Evolutionary conservation across 805 yeast genomes (phyloP), one percentile per base, ranked within the genome.

Genomic region (Pichia phayaonensis): DNA sequence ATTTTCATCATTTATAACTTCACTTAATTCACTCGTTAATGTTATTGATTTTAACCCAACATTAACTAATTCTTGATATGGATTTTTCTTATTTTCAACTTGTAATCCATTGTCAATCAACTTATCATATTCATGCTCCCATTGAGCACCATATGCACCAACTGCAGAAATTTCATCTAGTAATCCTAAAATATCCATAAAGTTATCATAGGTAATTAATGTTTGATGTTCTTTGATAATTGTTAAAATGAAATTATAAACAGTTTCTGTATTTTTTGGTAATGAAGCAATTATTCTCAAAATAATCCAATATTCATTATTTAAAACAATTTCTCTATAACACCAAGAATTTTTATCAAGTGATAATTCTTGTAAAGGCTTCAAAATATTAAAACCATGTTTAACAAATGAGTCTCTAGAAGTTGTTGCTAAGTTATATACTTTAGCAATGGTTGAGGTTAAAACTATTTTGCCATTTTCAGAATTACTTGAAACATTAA

Each of bases 101-200:
- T 70, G 69, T 52, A 73, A 74, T 0, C 77, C 80, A 38, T 72
- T 68, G 24, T 68, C 68, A 13, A 69, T 61, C 42, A 74, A 60
- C 21, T 66, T 64, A 40, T 76, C 84, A 49, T 71, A 72, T 50
- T 80, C 85, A 54, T 80, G 84, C 63, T 86, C 94, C 77, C 80
- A 80, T 60, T 81, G 86, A 4, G 87, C 81, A 8, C 89, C 92
- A 48, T 83, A 71, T 0, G 94, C 89, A 10, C 95, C 95, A 44
- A 84, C 79, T 1, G 92, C 85, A 0, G 94, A 84, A 18, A 86
- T 75, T 56, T 86, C 95, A 65, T 86, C 95, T 31, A 86, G 64
- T 11, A 86, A 65, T 0, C 92, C 94, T 38, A 86, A 69, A 12
- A 86, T 64, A 56, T 79, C 74, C 77, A 85, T 77, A 57, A 79